Conservation (phyloP, 2,329 filamentous ascomycete genomes). For the Cordyceps pruinosa region DNA sequence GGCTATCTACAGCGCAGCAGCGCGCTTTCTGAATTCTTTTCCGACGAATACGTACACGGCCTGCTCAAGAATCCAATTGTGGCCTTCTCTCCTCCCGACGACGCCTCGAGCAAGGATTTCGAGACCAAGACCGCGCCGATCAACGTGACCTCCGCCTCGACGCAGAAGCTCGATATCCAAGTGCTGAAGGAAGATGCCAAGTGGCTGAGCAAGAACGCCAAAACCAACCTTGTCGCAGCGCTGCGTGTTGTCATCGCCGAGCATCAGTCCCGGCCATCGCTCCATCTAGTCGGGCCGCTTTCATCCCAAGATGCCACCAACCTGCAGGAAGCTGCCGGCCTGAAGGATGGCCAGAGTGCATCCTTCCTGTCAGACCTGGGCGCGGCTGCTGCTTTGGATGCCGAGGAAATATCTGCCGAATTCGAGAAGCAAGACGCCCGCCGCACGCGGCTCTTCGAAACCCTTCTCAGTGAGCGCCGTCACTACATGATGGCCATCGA, state of each 20-base stretch:
- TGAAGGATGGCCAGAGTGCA: constrained; percentile 52
- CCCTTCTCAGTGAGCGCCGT: constrained; percentile 65
- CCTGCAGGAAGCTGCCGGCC: constrained; percentile 65
- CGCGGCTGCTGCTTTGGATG: constrained; percentile 39
- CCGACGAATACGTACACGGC: constrained; percentile 58
- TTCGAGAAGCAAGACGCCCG: constrained; percentile 59
- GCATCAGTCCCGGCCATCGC: constrained; percentile 72
- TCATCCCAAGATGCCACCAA: constrained; percentile 73
- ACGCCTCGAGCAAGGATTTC: constrained; percentile 63
- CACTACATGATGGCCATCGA: constrained; percentile 60
- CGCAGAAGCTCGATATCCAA: constrained; percentile 64
- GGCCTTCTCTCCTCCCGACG: constrained; percentile 57
- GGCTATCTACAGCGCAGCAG: constrained; percentile 46
- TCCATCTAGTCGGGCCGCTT: constrained; percentile 62
- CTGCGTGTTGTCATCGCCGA: constrained; percentile 76
- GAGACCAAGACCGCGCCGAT: constrained; percentile 84
- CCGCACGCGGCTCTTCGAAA: constrained; percentile 59
- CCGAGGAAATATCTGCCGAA: constrained; percentile 46
- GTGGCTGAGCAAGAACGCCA: constrained; percentile 75
- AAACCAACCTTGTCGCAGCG: constrained; percentile 74
- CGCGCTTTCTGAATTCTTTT: constrained; percentile 61
- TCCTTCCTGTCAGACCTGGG: constrained; percentile 49
- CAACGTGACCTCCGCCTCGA: constrained; percentile 63
- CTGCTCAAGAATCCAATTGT: constrained; percentile 63
- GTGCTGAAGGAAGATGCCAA: constrained; percentile 76